A percentile compares a stretch with the other conserved stretches of the same genome.
phyloP scores from a whole-genome alignment of 495 filamentous ascomycete species.

The Trypethelium eluteriae region DNA sequence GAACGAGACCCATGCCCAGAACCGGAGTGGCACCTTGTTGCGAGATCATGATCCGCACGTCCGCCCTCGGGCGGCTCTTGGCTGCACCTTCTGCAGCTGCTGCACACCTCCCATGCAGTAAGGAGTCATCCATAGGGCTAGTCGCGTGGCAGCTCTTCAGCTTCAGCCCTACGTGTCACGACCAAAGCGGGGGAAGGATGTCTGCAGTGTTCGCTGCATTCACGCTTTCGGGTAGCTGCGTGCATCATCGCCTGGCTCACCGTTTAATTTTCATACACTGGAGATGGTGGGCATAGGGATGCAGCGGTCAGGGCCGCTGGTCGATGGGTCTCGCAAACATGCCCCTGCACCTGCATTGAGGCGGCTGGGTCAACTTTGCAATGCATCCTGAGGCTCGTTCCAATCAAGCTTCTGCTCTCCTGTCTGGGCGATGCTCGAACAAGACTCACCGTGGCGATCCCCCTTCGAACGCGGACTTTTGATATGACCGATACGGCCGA shows the following conservation, averaged over 20 bases:
- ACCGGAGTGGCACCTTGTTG: neutral
- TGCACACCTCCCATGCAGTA: neutral
- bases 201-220: neutral
- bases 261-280: neutral
- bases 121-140: conserved; percentile 10
- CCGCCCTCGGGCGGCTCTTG: conserved; percentile 5
- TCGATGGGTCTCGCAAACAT: neutral
- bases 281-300: neutral
- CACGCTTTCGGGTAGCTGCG: neutral
- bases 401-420: neutral
- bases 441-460: neutral
- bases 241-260: neutral
- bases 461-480: conserved; percentile 1
- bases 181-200: neutral
- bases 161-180: conserved; percentile 12
- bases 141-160: conserved; percentile 8
- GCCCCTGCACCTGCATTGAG: neutral
- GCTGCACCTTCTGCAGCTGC: neutral
- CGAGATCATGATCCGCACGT: neutral
- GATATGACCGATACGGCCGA: conserved; percentile 6
- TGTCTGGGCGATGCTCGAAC: neutral
- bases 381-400: neutral
- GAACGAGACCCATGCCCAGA: neutral
- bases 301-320: neutral
- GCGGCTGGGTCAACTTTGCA: neutral